phyloP scores from a whole-genome alignment of 2,329 filamentous ascomycete species.

The Berkeleyomyces basicola region DNA sequence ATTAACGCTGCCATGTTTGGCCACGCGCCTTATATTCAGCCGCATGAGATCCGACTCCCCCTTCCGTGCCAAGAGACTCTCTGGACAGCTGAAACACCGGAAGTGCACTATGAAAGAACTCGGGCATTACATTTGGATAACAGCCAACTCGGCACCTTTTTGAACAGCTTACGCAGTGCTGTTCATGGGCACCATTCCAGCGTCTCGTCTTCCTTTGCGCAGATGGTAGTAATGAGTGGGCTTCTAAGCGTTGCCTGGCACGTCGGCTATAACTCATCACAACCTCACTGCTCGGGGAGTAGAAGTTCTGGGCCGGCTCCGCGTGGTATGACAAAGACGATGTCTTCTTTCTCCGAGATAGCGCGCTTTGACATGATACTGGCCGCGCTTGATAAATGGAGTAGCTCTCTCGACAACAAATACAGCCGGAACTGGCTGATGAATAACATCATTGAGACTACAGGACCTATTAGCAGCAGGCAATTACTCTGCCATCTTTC shows the following conservation, averaged over 20 bases:
- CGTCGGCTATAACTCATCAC: conserved; percentile 70
- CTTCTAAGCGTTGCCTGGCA: conserved; percentile 87
- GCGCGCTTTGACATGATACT: conserved; percentile 44
- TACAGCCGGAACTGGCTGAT: conserved; percentile 22
- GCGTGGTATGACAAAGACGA: background rate
- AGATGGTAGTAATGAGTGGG: conserved; percentile 80
- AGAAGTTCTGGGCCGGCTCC: background rate
- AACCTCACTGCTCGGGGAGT: conserved; percentile 57
- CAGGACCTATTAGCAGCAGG: conserved; percentile 56
- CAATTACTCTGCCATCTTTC: conserved; percentile 73
- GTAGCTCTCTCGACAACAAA: conserved; percentile 61
- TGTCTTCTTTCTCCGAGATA: background rate
- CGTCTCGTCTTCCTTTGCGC: conserved; percentile 65
- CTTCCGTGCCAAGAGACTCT: conserved; percentile 75
- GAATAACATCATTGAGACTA: conserved; percentile 32
- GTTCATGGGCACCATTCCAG: conserved; percentile 65
- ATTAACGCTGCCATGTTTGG: conserved; percentile 88
- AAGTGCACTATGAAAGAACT: conserved; percentile 41
- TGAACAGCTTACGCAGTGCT: conserved; percentile 71
- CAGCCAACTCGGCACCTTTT: conserved; percentile 61
- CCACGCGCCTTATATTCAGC: conserved; percentile 77
- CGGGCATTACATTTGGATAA: conserved; percentile 59
- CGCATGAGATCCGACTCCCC: conserved; percentile 72
- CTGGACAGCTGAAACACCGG: conserved; percentile 67
- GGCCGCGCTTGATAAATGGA: conserved; percentile 75